These are phyloP conservation scores for Alternaria metachromatica DNA, from an alignment of 2,329 filamentous ascomycete species.

Conservation along the genomic window DNA sequence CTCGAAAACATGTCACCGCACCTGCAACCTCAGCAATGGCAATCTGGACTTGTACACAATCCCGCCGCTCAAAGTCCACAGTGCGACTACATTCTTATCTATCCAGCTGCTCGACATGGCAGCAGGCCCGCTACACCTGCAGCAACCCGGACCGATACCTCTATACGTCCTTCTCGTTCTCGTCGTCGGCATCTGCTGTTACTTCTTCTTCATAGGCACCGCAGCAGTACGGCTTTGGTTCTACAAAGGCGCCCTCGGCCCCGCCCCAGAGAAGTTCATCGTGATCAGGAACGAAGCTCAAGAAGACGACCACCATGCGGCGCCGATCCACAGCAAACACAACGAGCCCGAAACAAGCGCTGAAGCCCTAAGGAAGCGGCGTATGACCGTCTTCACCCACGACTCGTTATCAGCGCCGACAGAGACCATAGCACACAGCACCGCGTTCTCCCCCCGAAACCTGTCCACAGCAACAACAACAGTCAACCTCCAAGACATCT, in stretches of 20 bases:
- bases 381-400: constrained; percentile 1
- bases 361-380: neutral
- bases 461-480: neutral
- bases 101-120: neutral
- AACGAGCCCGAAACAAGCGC: neutral
- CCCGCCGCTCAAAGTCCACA: neutral
- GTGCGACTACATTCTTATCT: neutral
- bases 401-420: neutral
- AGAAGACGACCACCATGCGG: neutral
- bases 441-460: neutral
- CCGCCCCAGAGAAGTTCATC: constrained; percentile 25
- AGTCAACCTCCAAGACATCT: constrained; percentile 18
- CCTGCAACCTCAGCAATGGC: neutral
- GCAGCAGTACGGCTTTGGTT: constrained; percentile 33
- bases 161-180: constrained; percentile 27
- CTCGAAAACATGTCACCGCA: neutral
- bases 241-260: constrained; percentile 31
- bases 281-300: constrained; percentile 16
- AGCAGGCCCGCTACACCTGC: neutral
- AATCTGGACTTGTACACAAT: neutral
- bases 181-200: constrained; percentile 21
- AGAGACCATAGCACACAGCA: neutral
- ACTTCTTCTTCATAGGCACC: constrained; percentile 27
- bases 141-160: neutral
- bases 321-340: neutral